Percentiles rank a stretch among this genome's conserved stretches.
phyloP scores from a whole-genome alignment of 441 rosid genomes.

The Pelargonium australe region DNA sequence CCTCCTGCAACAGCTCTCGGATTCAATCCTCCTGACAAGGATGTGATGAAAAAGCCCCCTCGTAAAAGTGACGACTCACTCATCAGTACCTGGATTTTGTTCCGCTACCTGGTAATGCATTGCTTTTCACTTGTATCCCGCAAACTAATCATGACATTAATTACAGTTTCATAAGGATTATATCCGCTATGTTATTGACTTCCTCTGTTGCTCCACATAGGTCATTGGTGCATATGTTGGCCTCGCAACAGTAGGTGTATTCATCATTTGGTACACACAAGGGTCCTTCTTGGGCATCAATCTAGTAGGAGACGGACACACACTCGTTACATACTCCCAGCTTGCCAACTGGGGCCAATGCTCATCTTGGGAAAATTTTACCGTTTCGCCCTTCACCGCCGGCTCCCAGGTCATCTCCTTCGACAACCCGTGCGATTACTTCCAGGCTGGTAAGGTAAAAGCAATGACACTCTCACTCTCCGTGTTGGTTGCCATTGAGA shows the following conservation, averaged over 20 bases:
- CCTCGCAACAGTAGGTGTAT: conserved; percentile 39
- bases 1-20: conserved; percentile 51
- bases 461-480: conserved; percentile 88
- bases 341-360: conserved; percentile 43
- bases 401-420: conserved; percentile 21
- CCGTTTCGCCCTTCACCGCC: conserved; percentile 35
- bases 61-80: conserved; percentile 41
- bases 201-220: conserved; percentile 13
- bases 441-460: conserved; percentile 70
- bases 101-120: conserved; percentile 44
- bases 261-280: conserved; percentile 41
- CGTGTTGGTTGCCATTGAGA: conserved; percentile 86
- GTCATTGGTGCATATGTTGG: conserved; percentile 43
- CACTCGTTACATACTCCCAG: conserved; percentile 36
- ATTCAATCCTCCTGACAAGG: conserved; percentile 46
- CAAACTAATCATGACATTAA: too few relatives aligned
- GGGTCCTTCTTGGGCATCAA: conserved; percentile 38
- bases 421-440: conserved; percentile 72
- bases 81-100: conserved; percentile 38
- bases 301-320: conserved; percentile 38
- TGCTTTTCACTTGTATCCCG: not conserved
- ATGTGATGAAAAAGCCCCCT: conserved; percentile 45
- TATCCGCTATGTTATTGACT: not conserved
- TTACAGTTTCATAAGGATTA: not conserved
- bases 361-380: conserved; percentile 39